Conservation (phyloP, 176 grass and related monocot genomes). For the Triticum monococcum region DNA sequence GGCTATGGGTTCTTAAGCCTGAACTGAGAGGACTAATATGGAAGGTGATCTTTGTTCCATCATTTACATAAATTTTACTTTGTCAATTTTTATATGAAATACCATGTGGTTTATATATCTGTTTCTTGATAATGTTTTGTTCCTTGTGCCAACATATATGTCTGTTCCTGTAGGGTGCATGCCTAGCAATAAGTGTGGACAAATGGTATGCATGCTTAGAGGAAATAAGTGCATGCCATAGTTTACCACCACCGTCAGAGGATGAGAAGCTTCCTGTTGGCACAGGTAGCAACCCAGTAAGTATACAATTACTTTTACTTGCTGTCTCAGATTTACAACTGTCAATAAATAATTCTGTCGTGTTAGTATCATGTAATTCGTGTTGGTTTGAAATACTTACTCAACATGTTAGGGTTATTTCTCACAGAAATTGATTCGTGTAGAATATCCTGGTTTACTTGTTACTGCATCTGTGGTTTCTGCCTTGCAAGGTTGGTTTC, state of each 20-base stretch:
- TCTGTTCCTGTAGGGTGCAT: conserved; percentile 70
- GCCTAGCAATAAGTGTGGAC: conserved; percentile 75
- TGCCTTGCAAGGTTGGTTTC: neutral
- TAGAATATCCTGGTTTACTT: conserved; percentile 5
- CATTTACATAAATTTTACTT: conserved; percentile 9
- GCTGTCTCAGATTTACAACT: neutral
- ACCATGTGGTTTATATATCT: conserved; percentile 7
- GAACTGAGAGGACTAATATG: conserved; percentile 78
- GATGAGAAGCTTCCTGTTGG: conserved; percentile 95
- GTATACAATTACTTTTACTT: conserved; percentile 33
- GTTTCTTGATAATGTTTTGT: neutral
- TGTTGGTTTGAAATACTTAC: conserved; percentile 6
- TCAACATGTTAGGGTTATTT: neutral
- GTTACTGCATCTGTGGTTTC: conserved; percentile 23
- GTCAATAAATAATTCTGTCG: neutral
- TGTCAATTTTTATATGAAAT: conserved; percentile 19
- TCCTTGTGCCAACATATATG: conserved; percentile 20
- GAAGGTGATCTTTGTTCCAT: conserved; percentile 55
- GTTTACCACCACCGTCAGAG: conserved; percentile 64
- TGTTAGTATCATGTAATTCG: neutral
- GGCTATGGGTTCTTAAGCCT: conserved; percentile 89
- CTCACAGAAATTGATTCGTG: conserved; percentile 14
- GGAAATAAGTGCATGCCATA: conserved; percentile 70
- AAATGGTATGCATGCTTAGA: conserved; percentile 81
- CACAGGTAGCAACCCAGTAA: conserved; percentile 99